Evolutionary conservation across 495 filamentous ascomycete species (phyloP).

Genomic region (Penicillium verhagenii): DNA sequence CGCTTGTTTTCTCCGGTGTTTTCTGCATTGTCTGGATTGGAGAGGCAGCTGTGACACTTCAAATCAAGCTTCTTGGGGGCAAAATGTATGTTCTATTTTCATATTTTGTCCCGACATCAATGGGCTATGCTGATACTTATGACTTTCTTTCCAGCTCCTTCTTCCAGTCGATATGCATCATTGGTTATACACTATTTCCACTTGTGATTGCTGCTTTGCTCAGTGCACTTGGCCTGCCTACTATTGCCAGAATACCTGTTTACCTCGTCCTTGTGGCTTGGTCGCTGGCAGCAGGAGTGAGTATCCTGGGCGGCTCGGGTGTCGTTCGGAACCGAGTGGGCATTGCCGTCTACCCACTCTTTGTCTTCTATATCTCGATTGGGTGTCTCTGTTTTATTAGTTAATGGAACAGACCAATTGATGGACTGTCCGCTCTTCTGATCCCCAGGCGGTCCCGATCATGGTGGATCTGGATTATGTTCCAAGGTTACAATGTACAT

Average conservation of each 20-base stretch:
- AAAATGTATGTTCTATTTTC: conserved; percentile 74
- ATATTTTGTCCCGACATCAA: not conserved
- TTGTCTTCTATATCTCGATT: conserved; percentile 92
- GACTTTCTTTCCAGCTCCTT: conserved; percentile 66
- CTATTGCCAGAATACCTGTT: conserved; percentile 80
- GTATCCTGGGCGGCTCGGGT: conserved; percentile 91
- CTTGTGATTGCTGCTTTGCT: conserved; percentile 90
- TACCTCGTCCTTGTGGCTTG: conserved; percentile 85
- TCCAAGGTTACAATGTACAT: too few species aligned
- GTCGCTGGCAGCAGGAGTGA: conserved; percentile 92
- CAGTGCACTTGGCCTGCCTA: conserved; percentile 74
- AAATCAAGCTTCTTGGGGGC: conserved; percentile 95
- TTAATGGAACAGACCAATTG: conserved; percentile 47
- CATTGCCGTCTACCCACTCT: conserved; percentile 90
- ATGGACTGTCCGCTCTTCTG: conserved; percentile 4
- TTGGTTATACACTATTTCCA: conserved; percentile 98
- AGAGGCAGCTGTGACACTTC: conserved; percentile 94
- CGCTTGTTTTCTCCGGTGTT: conserved; percentile 88
- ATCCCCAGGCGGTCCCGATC: not conserved
- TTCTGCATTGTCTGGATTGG: conserved; percentile 97
- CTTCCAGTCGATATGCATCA: conserved; percentile 95
- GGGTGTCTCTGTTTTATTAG: conserved; percentile 97
- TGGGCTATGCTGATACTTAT: conserved; percentile 22
- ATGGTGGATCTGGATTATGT: not conserved
- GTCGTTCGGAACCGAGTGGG: conserved; percentile 93